Conservation (phyloP, 1,284 basidiomycete species). For the Rhodotorula sp. region DNA sequence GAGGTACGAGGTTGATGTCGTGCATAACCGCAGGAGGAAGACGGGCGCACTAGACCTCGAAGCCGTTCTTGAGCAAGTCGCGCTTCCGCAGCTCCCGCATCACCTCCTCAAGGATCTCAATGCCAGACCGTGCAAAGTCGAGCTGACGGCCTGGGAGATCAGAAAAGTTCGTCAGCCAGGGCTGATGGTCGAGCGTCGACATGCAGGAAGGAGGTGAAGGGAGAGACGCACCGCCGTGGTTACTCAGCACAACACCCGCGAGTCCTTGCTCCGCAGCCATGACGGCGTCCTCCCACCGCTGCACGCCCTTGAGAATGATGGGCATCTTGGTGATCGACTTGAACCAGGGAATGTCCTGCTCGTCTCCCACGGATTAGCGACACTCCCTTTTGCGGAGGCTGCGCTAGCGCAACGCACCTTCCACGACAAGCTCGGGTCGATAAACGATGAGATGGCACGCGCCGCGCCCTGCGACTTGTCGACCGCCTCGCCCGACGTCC, state of each 20-base stretch:
- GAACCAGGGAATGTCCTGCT: slow-evolving; percentile 76
- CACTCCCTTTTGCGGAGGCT: too few relatives aligned
- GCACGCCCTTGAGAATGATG: slow-evolving; percentile 83
- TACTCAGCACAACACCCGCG: slow-evolving; percentile 78
- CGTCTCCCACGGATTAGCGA: background rate
- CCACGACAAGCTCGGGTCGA: slow-evolving; percentile 87
- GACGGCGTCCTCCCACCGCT: slow-evolving; percentile 91
- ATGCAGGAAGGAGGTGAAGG: background rate
- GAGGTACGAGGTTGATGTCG: background rate
- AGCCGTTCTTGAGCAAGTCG: slow-evolving; percentile 63
- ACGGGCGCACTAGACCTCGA: slow-evolving; percentile 69
- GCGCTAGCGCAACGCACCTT: slow-evolving; percentile 45
- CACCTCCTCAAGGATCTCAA: slow-evolving; percentile 87
- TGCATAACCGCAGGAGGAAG: background rate
- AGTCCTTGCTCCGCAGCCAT: slow-evolving; percentile 80
- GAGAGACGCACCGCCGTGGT: slow-evolving; percentile 65
- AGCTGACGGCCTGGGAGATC: slow-evolving; percentile 71
- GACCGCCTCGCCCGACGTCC: slow-evolving; percentile 56
- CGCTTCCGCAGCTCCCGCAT: slow-evolving; percentile 69
- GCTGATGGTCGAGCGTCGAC: too few relatives aligned
- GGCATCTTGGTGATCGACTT: slow-evolving; percentile 89
- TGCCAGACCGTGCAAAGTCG: slow-evolving; percentile 85
- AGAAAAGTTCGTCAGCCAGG: background rate
- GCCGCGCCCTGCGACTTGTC: slow-evolving; percentile 89
- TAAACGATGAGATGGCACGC: slow-evolving; percentile 92